These are phyloP conservation scores for Saccharomyces hybrid DNA, from an alignment of 1,139 yeast genomes.

Conservation along the genomic window DNA sequence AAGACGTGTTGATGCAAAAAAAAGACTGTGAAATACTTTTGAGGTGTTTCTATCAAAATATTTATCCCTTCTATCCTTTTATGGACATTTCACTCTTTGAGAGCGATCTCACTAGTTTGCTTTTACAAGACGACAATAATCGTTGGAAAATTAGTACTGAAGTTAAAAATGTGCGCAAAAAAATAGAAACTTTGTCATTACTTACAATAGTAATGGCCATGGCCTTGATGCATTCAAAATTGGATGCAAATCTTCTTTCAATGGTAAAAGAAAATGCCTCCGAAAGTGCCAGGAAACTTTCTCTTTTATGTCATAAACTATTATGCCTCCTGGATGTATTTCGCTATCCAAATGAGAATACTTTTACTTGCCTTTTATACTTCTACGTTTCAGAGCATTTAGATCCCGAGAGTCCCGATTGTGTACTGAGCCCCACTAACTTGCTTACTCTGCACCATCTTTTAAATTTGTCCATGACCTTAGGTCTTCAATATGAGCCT, in stretches of 20 bases:
- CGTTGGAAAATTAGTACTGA: slow-evolving; percentile 1
- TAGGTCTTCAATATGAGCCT: slow-evolving; percentile 19
- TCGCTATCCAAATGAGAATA: slow-evolving; percentile 16
- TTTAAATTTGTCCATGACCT: slow-evolving; percentile 10
- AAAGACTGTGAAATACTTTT: slow-evolving; percentile 9
- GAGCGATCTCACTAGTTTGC: slow-evolving; percentile 6
- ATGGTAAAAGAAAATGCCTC: not conserved
- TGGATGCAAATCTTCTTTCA: not conserved
- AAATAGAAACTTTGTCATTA: not conserved
- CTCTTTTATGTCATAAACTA: slow-evolving; percentile 9
- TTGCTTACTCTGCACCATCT: slow-evolving; percentile 12
- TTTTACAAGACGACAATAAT: slow-evolving; percentile 1
- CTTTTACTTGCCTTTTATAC: slow-evolving; percentile 14
- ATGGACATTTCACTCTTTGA: slow-evolving; percentile 19
- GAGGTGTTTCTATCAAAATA: slow-evolving; percentile 14
- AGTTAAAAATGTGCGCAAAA: slow-evolving; percentile 6
- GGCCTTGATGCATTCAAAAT: not conserved
- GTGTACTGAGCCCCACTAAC: slow-evolving; percentile 8
- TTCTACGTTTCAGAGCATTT: slow-evolving; percentile 13
- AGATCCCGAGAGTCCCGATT: slow-evolving; percentile 13
- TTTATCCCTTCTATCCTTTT: slow-evolving; percentile 20
- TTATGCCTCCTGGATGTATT: slow-evolving; percentile 16
- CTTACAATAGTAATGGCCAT: not conserved
- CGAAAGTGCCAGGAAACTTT: not conserved
- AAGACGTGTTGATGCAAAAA: slow-evolving; percentile 8